Evolutionary conservation across 2,329 filamentous ascomycete genomes (phyloP).

Genomic region (Nakataea oryzae): DNA sequence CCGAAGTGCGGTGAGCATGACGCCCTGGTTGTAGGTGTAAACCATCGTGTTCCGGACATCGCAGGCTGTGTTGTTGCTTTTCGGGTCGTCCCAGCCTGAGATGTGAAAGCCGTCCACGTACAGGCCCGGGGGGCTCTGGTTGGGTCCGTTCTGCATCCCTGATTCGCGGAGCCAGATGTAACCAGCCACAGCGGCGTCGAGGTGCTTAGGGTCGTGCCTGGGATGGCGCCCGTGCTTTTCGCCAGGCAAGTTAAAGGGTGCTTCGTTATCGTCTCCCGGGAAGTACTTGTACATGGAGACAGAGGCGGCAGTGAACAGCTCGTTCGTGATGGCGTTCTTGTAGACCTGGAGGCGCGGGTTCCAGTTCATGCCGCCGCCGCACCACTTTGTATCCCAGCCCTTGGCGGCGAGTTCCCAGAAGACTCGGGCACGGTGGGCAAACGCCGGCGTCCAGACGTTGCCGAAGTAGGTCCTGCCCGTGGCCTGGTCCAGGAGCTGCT

Average conservation of each 20-base stretch:
- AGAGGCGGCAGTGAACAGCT: slow-evolving; percentile 77
- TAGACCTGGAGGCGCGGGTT: slow-evolving; percentile 71
- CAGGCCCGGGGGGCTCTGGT: slow-evolving; percentile 36
- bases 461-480: slow-evolving; percentile 56
- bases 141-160: slow-evolving; percentile 65
- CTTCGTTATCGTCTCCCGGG: slow-evolving; percentile 65
- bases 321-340: slow-evolving; percentile 94
- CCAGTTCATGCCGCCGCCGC: slow-evolving; percentile 85
- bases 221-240: slow-evolving; percentile 10
- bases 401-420: slow-evolving; percentile 74
- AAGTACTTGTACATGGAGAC: slow-evolving; percentile 85
- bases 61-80: slow-evolving; percentile 60
- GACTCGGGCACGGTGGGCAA: slow-evolving; percentile 70
- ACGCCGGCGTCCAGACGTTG: slow-evolving; percentile 61
- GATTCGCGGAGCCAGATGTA: slow-evolving; percentile 72
- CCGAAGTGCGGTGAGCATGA: slow-evolving; percentile 71
- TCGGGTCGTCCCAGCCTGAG: slow-evolving; percentile 46
- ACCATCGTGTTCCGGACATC: slow-evolving; percentile 79
- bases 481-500: slow-evolving; percentile 20
- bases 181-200: slow-evolving; percentile 63
- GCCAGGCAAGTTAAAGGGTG: slow-evolving; percentile 44
- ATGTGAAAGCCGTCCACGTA: slow-evolving; percentile 89
- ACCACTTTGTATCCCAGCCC: slow-evolving; percentile 76
- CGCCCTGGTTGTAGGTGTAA: slow-evolving; percentile 93
- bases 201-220: slow-evolving; percentile 49